Evolutionary conservation across 805 yeast genomes (phyloP), one percentile per base, ranked within the genome.

Genomic region (Metschnikowia corniflorae): DNA sequence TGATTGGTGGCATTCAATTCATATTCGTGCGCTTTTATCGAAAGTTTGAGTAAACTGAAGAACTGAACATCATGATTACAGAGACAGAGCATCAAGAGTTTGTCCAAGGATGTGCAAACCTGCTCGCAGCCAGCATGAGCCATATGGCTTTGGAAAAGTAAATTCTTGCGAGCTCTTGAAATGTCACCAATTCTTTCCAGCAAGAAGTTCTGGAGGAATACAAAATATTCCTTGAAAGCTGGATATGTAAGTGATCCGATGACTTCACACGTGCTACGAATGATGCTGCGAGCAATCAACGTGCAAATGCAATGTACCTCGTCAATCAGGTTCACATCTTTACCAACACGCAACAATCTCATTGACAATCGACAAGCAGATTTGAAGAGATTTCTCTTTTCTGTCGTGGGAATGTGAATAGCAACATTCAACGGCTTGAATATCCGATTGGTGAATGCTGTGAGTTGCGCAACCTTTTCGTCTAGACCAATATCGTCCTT

Each of bases 11-110:
- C 31, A 5, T 22, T 10, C 3, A 46, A 29, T 29, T 60, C 62
- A 16, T 40, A 32, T 4, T 54, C 40, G 43, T 62, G 55, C 54
- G 61, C 60, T 25, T 46, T 49, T 59, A 67, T 67, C 19, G 66
- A 58, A 7, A 49, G 55, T 30, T 71, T 65, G 8, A 80, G 64
- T 14, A 70, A 49, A 26, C 67, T 60, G 50, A 76, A 78, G 7
- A 73, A 68, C 15, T 74, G 78, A 13, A 68, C 51, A 26, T 68
- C 72, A 31, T 74, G 73, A 0, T 78, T 68, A 40, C 79, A 72
- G 8, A 80, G 53, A 1, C 77, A 73, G 16, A 76, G 49, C 20
- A 77, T 61, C 20, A 77, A 49, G 5, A 77, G 72, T 34, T 76
- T 69, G 33, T 80, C 85, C 33, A 75, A 55, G 5, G 67, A 53